These are phyloP conservation scores for Mycena pura DNA, from an alignment of 768 basidiomycete species.

Conservation along the genomic window DNA sequence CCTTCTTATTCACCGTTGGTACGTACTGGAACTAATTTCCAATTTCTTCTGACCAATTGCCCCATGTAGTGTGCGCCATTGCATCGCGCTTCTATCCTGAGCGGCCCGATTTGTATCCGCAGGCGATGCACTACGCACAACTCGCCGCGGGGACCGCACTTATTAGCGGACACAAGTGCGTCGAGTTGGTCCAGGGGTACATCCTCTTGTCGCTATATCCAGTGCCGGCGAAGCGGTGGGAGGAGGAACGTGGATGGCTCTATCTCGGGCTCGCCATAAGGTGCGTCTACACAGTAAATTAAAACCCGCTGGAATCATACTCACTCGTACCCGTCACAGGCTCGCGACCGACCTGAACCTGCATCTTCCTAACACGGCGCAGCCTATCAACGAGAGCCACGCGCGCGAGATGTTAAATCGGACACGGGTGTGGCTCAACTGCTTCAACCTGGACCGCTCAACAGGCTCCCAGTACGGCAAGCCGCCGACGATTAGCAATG, in stretches of 20 bases:
- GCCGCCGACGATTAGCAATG: constrained; percentile 76
- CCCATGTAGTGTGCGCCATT: constrained; percentile 77
- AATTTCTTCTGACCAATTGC: not conserved
- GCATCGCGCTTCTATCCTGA: constrained; percentile 82
- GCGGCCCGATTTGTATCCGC: constrained; percentile 71
- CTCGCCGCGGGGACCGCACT: constrained; percentile 79
- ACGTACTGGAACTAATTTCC: constrained; percentile 44
- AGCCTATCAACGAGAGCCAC: constrained; percentile 79
- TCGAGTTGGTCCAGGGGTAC: constrained; percentile 88
- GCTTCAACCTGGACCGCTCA: constrained; percentile 90
- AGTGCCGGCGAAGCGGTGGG: constrained; percentile 79
- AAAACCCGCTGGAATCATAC: not conserved
- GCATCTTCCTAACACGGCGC: constrained; percentile 75
- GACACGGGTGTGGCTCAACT: constrained; percentile 89
- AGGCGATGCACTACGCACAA: constrained; percentile 78
- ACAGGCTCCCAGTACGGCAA: constrained; percentile 91
- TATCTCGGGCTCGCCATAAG: constrained; percentile 90
- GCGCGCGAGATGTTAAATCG: constrained; percentile 90
- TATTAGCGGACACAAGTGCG: constrained; percentile 77
- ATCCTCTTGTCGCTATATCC: constrained; percentile 80
- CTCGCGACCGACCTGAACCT: constrained; percentile 91
- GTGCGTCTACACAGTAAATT: too few species aligned
- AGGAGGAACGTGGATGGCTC: constrained; percentile 90
- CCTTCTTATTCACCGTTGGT: constrained; percentile 93
- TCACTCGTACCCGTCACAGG: constrained; percentile 45